Conservation (phyloP, 2,329 filamentous ascomycete species). For the Cordyceps cateniannulata region DNA sequence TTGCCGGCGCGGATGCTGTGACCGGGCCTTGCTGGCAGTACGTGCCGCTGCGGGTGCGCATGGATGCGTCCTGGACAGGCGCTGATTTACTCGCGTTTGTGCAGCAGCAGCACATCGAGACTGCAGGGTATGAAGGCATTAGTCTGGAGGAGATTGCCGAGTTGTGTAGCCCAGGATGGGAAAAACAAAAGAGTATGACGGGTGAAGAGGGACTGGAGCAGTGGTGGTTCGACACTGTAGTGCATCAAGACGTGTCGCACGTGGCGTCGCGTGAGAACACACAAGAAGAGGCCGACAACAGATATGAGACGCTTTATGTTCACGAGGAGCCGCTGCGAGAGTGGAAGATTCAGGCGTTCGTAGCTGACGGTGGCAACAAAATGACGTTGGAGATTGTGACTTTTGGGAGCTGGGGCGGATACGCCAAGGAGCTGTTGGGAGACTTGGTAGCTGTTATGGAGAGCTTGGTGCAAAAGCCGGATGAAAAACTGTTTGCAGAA, state of each 20-base stretch:
- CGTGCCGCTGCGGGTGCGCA: conserved; percentile 54
- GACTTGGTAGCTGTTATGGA: conserved; percentile 39
- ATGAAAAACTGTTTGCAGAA: conserved; percentile 17
- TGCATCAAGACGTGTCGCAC: conserved; percentile 55
- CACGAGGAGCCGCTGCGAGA: conserved; percentile 48
- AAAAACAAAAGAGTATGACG: conserved; percentile 10
- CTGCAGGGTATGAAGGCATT: conserved; percentile 48
- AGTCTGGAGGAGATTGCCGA: conserved; percentile 47
- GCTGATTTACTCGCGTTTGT: conserved; percentile 46
- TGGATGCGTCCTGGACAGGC: conserved; percentile 43
- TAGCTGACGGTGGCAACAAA: conserved; percentile 35
- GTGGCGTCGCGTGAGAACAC: conserved; percentile 44
- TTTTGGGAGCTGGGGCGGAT: conserved; percentile 46
- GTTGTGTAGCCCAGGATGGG: conserved; percentile 39
- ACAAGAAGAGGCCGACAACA: conserved; percentile 23
- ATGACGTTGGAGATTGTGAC: conserved; percentile 55
- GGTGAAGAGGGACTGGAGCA: conserved; percentile 17
- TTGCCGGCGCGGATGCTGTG: conserved; percentile 43
- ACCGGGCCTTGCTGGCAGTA: conserved; percentile 63
- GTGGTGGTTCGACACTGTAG: conserved; percentile 48
- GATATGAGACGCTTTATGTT: conserved; percentile 49
- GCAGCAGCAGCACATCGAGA: conserved; percentile 51
- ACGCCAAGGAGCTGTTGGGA: conserved; percentile 44
- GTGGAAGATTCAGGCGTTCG: conserved; percentile 58
- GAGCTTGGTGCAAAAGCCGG: conserved; percentile 31